These are phyloP conservation scores for Sordariomycetes sp. DNA, from an alignment of 2,329 filamentous ascomycete species.

Conservation along the genomic window DNA sequence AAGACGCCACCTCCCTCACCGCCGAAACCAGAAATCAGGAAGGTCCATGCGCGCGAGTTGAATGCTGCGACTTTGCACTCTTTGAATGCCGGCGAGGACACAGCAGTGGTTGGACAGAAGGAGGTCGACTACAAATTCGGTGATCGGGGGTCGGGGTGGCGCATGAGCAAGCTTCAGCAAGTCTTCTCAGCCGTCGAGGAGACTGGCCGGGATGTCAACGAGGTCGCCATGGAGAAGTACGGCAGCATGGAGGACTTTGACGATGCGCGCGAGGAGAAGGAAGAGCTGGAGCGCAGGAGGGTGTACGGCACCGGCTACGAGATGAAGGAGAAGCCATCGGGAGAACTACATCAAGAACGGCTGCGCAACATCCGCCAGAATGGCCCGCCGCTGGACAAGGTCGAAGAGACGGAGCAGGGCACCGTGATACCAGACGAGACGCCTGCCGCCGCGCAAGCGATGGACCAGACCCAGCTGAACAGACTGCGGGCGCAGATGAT, in stretches of 20 bases:
- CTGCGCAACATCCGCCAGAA: slow-evolving; percentile 44
- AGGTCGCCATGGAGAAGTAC: slow-evolving; percentile 74
- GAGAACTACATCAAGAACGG: slow-evolving; percentile 75
- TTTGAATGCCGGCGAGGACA: slow-evolving; percentile 32
- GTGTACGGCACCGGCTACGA: slow-evolving; percentile 81
- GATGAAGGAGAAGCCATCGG: slow-evolving; percentile 77
- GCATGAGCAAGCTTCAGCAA: slow-evolving; percentile 87
- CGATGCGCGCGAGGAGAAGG: slow-evolving; percentile 83
- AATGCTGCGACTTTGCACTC: slow-evolving; percentile 39
- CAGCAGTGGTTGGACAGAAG: slow-evolving; percentile 1
- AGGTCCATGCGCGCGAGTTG: slow-evolving; percentile 72
- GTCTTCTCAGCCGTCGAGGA: slow-evolving; percentile 76
- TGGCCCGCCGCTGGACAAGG: slow-evolving; percentile 1
- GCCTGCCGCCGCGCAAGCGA: slow-evolving; percentile 19
- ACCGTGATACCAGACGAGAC: slow-evolving; percentile 45
- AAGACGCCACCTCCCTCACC: slow-evolving; percentile 46
- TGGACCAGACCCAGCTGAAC: slow-evolving; percentile 78
- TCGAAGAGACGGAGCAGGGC: slow-evolving; percentile 37
- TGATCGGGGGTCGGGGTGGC: slow-evolving; percentile 83
- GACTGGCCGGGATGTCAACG: slow-evolving; percentile 62
- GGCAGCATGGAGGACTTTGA: slow-evolving; percentile 80
- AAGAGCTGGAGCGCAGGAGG: slow-evolving; percentile 75
- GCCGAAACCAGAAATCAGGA: slow-evolving; percentile 59
- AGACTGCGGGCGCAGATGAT: slow-evolving; percentile 88
- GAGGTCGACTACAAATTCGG: slow-evolving; percentile 74